Percentiles rank a stretch among this genome's conserved stretches.
phyloP scores from a whole-genome alignment of 345 rosid species.

The Balakata baccata region DNA sequence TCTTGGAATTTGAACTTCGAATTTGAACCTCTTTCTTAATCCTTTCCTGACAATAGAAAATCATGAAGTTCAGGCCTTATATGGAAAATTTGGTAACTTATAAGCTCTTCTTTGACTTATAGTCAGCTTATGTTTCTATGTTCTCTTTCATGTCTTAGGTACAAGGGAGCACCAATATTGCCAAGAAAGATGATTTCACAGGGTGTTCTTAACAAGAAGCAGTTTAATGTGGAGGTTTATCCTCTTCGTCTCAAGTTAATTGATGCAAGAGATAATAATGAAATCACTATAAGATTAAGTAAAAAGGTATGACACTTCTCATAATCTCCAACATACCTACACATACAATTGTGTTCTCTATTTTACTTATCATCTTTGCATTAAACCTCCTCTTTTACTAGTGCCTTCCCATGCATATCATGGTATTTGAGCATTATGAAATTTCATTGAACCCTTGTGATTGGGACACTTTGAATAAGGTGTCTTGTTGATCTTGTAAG shows the following conservation, averaged over 20 bases:
- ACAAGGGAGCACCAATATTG: constrained; percentile 78
- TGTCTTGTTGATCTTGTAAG: too few relatives aligned
- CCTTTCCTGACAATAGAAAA: background rate
- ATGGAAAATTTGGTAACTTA: background rate
- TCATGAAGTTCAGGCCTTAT: background rate
- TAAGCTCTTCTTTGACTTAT: background rate
- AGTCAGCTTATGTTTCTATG: background rate
- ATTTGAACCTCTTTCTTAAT: background rate
- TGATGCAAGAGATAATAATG: constrained; percentile 61
- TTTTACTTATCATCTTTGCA: too few relatives aligned
- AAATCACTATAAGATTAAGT: constrained; percentile 52
- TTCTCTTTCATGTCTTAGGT: constrained; percentile 41
- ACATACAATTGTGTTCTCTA: background rate
- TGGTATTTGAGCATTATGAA: too few relatives aligned
- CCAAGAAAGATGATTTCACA: constrained; percentile 78
- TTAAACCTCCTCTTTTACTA: too few relatives aligned
- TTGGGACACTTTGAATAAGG: too few relatives aligned
- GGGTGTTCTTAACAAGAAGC: constrained; percentile 46
- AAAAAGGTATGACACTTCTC: constrained; percentile 51
- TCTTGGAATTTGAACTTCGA: background rate
- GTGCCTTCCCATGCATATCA: too few relatives aligned
- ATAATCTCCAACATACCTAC: background rate
- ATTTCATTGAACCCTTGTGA: too few relatives aligned
- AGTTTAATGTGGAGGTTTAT: constrained; percentile 71
- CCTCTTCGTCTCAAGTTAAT: constrained; percentile 63